A percentile compares a stretch with the other conserved stretches of the same genome.
Evolutionary conservation across 441 rosid species (phyloP).

Genomic region (Populus hybrid): DNA sequence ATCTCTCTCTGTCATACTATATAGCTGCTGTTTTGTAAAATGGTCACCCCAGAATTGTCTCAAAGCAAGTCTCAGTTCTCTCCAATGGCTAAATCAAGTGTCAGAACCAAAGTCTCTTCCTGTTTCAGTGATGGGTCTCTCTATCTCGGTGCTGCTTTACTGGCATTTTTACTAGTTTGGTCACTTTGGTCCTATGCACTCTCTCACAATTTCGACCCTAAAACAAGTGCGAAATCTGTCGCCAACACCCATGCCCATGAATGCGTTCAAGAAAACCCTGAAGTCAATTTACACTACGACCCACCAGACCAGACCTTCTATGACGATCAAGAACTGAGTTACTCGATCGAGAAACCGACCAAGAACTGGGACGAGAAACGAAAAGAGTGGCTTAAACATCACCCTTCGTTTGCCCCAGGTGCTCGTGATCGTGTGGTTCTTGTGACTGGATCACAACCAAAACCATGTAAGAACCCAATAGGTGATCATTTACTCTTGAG

Average conservation of each 20-base stretch:
- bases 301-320: conserved; percentile 53
- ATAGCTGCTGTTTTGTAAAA: background rate
- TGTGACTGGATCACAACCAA: conserved; percentile 77
- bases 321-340: conserved; percentile 57
- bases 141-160: conserved; percentile 48
- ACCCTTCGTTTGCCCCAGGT: conserved; percentile 50
- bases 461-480: conserved; percentile 74
- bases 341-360: conserved; percentile 53
- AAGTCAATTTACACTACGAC: conserved; percentile 43
- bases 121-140: conserved; percentile 40
- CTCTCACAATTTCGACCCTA: conserved; percentile 7
- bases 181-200: conserved; percentile 44
- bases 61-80: conserved; percentile 22
- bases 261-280: conserved; percentile 15
- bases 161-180: conserved; percentile 50
- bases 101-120: conserved; percentile 27
- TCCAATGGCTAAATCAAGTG: conserved; percentile 51
- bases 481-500: conserved; percentile 78
- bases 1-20: no score
- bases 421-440: conserved; percentile 63
- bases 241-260: background rate
- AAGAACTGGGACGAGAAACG: conserved; percentile 81
- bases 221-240: background rate
- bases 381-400: conserved; percentile 59
- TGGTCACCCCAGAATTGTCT: conserved; percentile 38